Percentiles rank a stretch among this genome's conserved stretches.
Conservation (phyloP, 1,284 basidiomycete genomes). For the Cryptococcus sp. region DNA sequence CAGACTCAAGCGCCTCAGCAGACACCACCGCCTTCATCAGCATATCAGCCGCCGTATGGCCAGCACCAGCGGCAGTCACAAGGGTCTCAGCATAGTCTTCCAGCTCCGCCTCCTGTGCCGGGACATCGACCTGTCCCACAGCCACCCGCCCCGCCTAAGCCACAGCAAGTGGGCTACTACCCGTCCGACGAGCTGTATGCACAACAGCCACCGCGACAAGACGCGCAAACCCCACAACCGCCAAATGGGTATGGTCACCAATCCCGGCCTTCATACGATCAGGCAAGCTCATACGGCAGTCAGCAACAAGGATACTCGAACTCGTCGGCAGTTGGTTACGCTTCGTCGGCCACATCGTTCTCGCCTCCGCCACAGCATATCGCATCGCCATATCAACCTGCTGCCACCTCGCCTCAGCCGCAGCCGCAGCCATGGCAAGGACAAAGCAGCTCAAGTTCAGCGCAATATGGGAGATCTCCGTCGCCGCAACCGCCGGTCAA, state of each 20-base stretch:
- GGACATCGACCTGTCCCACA: slow-evolving; percentile 22
- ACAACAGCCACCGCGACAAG: slow-evolving; percentile 22
- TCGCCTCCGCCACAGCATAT: slow-evolving; percentile 1
- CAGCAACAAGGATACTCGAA: neutral
- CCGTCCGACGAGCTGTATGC: slow-evolving; percentile 49
- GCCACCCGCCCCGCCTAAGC: slow-evolving; percentile 29
- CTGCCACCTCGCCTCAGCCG: slow-evolving; percentile 6
- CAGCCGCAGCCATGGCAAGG: neutral
- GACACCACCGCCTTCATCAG: slow-evolving; percentile 1
- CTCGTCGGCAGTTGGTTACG: too few relatives aligned
- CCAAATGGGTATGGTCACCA: slow-evolving; percentile 12
- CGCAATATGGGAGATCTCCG: neutral
- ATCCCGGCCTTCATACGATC: slow-evolving; percentile 6
- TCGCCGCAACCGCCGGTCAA: neutral
- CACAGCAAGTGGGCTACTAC: slow-evolving; percentile 37
- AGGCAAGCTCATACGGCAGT: slow-evolving; percentile 1
- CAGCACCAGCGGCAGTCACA: slow-evolving; percentile 4
- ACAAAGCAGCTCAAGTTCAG: neutral
- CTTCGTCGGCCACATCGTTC: slow-evolving; percentile 1
- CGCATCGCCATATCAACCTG: neutral
- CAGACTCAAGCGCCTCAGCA: slow-evolving; percentile 36
- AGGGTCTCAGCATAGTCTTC: slow-evolving; percentile 1
- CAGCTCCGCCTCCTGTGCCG: slow-evolving; percentile 26
- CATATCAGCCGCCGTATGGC: slow-evolving; percentile 13
- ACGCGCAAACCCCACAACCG: slow-evolving; percentile 6